Base-by-base conservation (phyloP, 129 eudicot species). In the Helianthus annuus region DNA sequence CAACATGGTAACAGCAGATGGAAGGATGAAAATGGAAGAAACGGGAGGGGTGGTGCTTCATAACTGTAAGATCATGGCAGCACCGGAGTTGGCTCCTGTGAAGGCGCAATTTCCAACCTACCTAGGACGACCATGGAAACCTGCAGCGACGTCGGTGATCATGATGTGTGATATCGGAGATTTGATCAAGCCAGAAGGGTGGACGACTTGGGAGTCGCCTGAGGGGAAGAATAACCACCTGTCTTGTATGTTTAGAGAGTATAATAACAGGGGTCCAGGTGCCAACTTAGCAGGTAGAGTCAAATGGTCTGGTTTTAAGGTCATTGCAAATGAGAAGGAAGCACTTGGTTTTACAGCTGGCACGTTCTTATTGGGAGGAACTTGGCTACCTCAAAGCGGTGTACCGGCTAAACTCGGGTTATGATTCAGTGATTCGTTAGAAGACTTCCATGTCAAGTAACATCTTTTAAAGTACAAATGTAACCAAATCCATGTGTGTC, bases 81-180 rank as follows among this genome's bases (percentile, higher is more conserved):
- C 87, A 3, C 44, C 63, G 1, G 69, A 48, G 14, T 63, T 88
- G 4, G 76, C 63, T 61, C 65, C 86, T 0, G 78, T 12, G 3
- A 79, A 84, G 76, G 81, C 67, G 44, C 69, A 80, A 48, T 34
- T 66, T 7, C 66, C 81, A 0, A 77, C 84, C 0, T 85, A 79
- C 82, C 63, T 88, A 48, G 94, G 94, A 60, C 76, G 94, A 6
- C 94, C 94, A 13, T 88, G 94, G 94, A 82, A 78, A 66, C 11
- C 76, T 0, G 71, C 68, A 0, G 76, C 87, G 4, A 81, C 73
- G 12, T 71, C 90, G 0, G 79, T 85, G 55, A 19, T 80, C 17
- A 75, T 88, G 85, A 51, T 71, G 66, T 69, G 80, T 10, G 86
- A 82, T 38, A 34, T 88, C 29, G 90, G 80, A 6, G 94, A 88